Base-by-base conservation (phyloP, 2,329 filamentous ascomycete genomes). In the Tolypocladium inflatum region DNA sequence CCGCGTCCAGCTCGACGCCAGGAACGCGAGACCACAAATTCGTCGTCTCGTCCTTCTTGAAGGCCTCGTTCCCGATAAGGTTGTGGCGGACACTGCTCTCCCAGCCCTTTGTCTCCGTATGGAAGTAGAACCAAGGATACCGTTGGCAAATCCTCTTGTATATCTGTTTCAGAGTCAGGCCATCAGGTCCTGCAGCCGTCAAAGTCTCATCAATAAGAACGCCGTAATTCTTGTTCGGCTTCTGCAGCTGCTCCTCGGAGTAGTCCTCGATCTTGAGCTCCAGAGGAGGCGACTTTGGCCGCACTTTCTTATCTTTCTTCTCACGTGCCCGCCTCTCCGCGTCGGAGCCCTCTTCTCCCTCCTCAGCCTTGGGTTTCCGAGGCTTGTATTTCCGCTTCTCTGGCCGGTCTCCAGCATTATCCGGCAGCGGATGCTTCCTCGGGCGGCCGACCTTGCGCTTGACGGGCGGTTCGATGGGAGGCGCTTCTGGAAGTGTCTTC, bases 341-440 rank as follows among this genome's bases (percentile, higher is more conserved):
- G 63, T 82, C 80, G 8, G 79, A 82, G 3, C 77, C 81, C 63
- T 82, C 80, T 59, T 74, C 77, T 37, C 80, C 82, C 37, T 80
- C 78, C 57, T 83, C 80, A 48, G 61, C 63, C 64, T 76, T 80
- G 9, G 79, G 76, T 66, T 82, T 86, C 56, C 84, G 76, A 57
- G 84, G 83, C 62, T 85, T 87, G 68, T 87, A 87, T 64, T 84
- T 86, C 60, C 85, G 78, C 72, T 87, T 87, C 70, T 86, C 83
- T 2, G 79, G 78, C 58, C 76, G 76, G 51, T 81, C 79, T 1
- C 74, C 71, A 9, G 71, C 76, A n/a, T 80, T 76, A 45, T 87
- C 84, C 5, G 82, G 82, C 13, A 80, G 65, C 6, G 84, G 83
- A 62, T 87, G 81, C 65, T 87, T 87, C 60, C 84, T 75, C 1